Conservation (phyloP, 805 yeast species). For the Lipomyces mesembrius region DNA sequence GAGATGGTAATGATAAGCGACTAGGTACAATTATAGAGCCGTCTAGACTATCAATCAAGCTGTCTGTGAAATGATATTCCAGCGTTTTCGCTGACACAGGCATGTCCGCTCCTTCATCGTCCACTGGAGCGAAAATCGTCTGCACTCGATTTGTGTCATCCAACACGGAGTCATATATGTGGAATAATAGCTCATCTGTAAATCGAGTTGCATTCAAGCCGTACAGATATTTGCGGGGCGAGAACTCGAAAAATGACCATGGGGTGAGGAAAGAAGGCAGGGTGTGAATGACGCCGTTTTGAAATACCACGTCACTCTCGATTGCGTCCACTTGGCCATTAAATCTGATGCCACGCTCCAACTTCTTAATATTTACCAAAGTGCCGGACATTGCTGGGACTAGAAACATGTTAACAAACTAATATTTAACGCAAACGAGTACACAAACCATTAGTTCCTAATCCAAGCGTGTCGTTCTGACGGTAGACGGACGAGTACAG, state of each 20-base stretch:
- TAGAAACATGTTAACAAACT: not conserved
- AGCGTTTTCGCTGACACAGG: conserved; percentile 20
- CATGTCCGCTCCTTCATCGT: conserved; percentile 12
- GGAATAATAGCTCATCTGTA: conserved; percentile 30
- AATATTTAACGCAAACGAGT: not conserved
- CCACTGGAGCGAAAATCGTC: conserved; percentile 34
- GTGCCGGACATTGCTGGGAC: conserved; percentile 27
- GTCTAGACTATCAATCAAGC: conserved; percentile 7
- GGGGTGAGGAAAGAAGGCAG: conserved; percentile 27
- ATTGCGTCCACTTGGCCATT: conserved; percentile 23
- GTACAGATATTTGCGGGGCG: conserved; percentile 32
- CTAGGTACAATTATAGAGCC: conserved; percentile 5
- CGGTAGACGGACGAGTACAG: conserved; percentile 30
- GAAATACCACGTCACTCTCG: conserved; percentile 26
- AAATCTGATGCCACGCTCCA: conserved; percentile 19
- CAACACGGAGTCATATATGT: conserved; percentile 14
- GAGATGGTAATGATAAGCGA: conserved; percentile 9
- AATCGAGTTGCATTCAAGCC: conserved; percentile 28
- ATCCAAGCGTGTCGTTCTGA: conserved; percentile 31
- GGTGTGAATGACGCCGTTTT: conserved; percentile 35
- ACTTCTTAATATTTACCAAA: conserved; percentile 15
- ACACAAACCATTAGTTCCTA: conserved; percentile 27
- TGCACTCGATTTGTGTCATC: conserved; percentile 20
- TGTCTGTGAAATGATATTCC: conserved; percentile 28
- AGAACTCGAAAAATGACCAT: conserved; percentile 26